Evolutionary conservation across 148 eudicot species (phyloP).

Genomic region (Cornus suecica): DNA sequence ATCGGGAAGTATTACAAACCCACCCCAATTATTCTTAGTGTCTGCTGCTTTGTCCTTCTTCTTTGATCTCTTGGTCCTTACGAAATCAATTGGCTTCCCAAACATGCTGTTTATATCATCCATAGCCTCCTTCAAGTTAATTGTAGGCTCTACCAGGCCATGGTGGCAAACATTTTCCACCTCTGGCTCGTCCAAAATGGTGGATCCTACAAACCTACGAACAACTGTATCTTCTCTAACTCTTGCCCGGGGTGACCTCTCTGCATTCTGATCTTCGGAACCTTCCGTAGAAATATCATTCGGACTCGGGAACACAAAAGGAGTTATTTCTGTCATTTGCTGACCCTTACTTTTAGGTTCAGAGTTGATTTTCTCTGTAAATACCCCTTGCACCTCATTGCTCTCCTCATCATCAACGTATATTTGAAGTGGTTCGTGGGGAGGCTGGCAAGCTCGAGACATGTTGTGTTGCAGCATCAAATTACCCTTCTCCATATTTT

Average conservation of each 20-base stretch:
- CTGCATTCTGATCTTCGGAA: conserved; percentile 35
- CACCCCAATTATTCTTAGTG: conserved; percentile 30
- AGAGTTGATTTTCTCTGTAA: conserved; percentile 27
- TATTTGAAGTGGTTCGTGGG: conserved; percentile 58
- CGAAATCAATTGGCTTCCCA: conserved; percentile 93
- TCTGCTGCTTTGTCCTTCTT: conserved; percentile 39
- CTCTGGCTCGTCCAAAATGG: conserved; percentile 77
- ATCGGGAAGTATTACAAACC: conserved; percentile 78
- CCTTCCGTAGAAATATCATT: conserved; percentile 45
- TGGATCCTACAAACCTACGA: conserved; percentile 78
- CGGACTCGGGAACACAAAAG: conserved; percentile 58
- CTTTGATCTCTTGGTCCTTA: conserved; percentile 62
- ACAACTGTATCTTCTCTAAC: conserved; percentile 84
- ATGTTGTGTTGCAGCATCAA: conserved; percentile 1
- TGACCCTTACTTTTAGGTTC: conserved; percentile 27
- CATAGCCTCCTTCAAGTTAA: conserved; percentile 92
- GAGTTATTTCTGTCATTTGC: conserved; percentile 26
- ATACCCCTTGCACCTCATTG: conserved; percentile 23
- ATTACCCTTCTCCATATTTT: conserved; percentile 16
- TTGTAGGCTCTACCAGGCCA: conserved; percentile 91
- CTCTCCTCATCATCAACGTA: conserved; percentile 59
- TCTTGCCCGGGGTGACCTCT: conserved; percentile 29
- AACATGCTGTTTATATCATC: conserved; percentile 91
- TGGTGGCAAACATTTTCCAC: conserved; percentile 96
- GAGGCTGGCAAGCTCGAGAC: conserved; percentile 20